Conservation (phyloP, 2,329 filamentous ascomycete genomes). For the Neurospora crassa region DNA sequence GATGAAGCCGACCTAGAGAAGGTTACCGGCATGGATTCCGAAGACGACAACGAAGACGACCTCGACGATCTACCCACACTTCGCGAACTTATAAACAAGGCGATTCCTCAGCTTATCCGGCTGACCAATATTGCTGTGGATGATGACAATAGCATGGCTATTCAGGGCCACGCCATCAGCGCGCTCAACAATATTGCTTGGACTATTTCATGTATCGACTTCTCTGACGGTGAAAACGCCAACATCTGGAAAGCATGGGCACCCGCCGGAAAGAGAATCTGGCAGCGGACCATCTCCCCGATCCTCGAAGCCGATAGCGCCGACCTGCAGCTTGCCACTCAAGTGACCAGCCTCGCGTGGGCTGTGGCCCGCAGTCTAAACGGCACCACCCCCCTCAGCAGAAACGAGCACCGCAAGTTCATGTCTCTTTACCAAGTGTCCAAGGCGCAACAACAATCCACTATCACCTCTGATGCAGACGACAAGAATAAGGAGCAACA, state of each 20-base stretch:
- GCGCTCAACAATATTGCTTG: constrained; percentile 59
- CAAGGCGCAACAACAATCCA: constrained; percentile 24
- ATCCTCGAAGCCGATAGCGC: constrained; percentile 52
- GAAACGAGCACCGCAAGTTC: constrained; percentile 51
- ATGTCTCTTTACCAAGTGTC: constrained; percentile 56
- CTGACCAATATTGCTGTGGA: constrained; percentile 32
- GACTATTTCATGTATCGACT: constrained; percentile 54
- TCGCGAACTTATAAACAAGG: constrained; percentile 33
- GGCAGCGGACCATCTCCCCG: constrained; percentile 45
- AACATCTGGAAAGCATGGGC: constrained; percentile 45
- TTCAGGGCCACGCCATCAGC: constrained; percentile 46
- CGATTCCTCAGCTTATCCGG: constrained; percentile 39
- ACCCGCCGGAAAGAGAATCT: constrained; percentile 44
- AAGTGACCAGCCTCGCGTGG: constrained; percentile 57
- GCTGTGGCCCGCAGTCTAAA: constrained; percentile 49
- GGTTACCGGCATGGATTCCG: constrained; percentile 42
- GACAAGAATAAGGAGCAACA: constrained; percentile 13
- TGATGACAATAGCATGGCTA: constrained; percentile 31
- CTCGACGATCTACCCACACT: constrained; percentile 47
- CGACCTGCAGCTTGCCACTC: constrained; percentile 51
- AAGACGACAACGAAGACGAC: constrained; percentile 30
- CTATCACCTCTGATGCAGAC: constrained; percentile 10
- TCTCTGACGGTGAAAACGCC: constrained; percentile 42
- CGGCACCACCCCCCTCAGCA: constrained; percentile 36
- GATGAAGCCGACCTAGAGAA: constrained; percentile 56